Percentiles rank a stretch among this genome's conserved stretches.
Evolutionary conservation across 495 filamentous ascomycete genomes (phyloP).

Genomic region (Penicillium lividum): DNA sequence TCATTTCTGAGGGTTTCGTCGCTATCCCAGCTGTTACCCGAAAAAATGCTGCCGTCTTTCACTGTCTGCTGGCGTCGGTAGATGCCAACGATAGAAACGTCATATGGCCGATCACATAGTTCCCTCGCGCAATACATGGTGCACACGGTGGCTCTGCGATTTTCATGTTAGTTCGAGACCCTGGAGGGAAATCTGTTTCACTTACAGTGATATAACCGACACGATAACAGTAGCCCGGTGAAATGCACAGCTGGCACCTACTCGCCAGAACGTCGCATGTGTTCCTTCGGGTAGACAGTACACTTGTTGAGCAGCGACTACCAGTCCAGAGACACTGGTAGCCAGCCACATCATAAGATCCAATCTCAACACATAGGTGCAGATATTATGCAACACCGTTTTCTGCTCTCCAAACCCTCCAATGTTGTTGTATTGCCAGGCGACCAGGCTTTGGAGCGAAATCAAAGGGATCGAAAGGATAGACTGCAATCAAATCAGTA

Average conservation of each 20-base stretch:
- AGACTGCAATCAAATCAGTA: slow-evolving; percentile 29
- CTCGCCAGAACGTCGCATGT: slow-evolving; percentile 37
- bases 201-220: slow-evolving; percentile 42
- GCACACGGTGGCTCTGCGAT: slow-evolving; percentile 37
- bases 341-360: slow-evolving; percentile 44
- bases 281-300: slow-evolving; percentile 37
- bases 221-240: slow-evolving; percentile 41
- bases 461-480: slow-evolving; percentile 42
- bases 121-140: slow-evolving; percentile 44
- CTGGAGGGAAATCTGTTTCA: not conserved
- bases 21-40: slow-evolving; percentile 42
- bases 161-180: slow-evolving; percentile 7
- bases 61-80: slow-evolving; percentile 27
- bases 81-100: slow-evolving; percentile 43
- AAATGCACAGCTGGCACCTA: slow-evolving; percentile 44
- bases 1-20: slow-evolving; percentile 46
- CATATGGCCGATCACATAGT: slow-evolving; percentile 45
- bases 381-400: slow-evolving; percentile 36
- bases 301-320: slow-evolving; percentile 43
- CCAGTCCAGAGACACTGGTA: slow-evolving; percentile 43
- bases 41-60: slow-evolving; percentile 39
- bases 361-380: slow-evolving; percentile 41
- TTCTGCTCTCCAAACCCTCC: slow-evolving; percentile 39
- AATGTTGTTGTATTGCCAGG: slow-evolving; percentile 47
- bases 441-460: slow-evolving; percentile 44